phyloP scores from a whole-genome alignment of 163 green algal species.

The Prototheca cutis region DNA sequence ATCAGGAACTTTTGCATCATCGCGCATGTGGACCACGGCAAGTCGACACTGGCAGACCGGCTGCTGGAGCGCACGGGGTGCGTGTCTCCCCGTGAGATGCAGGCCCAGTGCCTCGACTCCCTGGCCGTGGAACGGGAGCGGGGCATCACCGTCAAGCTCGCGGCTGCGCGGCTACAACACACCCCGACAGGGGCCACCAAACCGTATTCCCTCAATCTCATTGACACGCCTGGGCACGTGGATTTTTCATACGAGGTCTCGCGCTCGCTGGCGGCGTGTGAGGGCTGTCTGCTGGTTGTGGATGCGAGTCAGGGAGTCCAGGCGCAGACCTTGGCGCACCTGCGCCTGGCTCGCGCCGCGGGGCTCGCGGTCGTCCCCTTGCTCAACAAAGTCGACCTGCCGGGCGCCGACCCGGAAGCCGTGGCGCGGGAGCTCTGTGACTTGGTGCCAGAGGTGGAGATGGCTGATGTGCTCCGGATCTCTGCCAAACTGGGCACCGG shows the following conservation, averaged over 20 bases:
- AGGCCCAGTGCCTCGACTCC: constrained; percentile 87
- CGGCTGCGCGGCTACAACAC: constrained; percentile 56
- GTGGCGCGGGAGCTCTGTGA: constrained; percentile 56
- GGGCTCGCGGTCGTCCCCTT: constrained; percentile 90
- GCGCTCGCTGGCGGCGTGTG: constrained; percentile 80
- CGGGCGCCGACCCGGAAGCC: constrained; percentile 28
- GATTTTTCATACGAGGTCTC: constrained; percentile 94
- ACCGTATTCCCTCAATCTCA: constrained; percentile 87
- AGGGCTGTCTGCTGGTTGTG: constrained; percentile 91
- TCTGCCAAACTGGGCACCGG: constrained; percentile 79
- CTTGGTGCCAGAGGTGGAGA: constrained; percentile 34
- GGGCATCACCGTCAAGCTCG: constrained; percentile 95
- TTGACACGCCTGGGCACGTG: constrained; percentile 79
- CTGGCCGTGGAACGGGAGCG: constrained; percentile 80
- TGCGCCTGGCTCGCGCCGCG: constrained; percentile 93
- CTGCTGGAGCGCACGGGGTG: constrained; percentile 78
- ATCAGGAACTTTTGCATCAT: constrained; percentile 97
- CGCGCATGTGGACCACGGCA: constrained; percentile 95
- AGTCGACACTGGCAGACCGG: constrained; percentile 89
- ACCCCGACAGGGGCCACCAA: background rate
- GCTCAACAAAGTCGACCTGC: constrained; percentile 98
- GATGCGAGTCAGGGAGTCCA: constrained; percentile 86
- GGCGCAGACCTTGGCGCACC: constrained; percentile 94
- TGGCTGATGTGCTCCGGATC: constrained; percentile 19
- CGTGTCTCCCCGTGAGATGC: constrained; percentile 39